Evolutionary conservation across 495 filamentous ascomycete species (phyloP).

Genomic region (Annulohypoxylon maeteangense): DNA sequence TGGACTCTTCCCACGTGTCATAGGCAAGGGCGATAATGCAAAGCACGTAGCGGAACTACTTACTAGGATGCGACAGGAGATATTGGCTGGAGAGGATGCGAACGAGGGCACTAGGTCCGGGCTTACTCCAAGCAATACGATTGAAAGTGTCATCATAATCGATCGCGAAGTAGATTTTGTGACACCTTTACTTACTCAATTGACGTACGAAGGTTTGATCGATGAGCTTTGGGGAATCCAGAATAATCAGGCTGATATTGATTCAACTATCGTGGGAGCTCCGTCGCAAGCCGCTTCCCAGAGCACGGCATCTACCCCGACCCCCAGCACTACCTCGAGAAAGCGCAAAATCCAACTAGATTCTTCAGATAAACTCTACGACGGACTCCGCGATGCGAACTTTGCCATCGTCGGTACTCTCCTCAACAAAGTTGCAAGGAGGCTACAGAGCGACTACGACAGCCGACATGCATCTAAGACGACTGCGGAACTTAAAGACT

Average conservation of each 20-base stretch:
- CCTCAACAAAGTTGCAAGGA: slow-evolving; percentile 89
- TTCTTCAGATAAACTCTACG: slow-evolving; percentile 88
- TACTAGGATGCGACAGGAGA: slow-evolving; percentile 91
- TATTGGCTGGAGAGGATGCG: slow-evolving; percentile 80
- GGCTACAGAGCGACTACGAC: slow-evolving; percentile 88
- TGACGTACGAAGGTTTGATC: slow-evolving; percentile 96
- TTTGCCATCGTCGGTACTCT: slow-evolving; percentile 92
- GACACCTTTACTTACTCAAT: slow-evolving; percentile 88
- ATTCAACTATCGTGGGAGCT: slow-evolving; percentile 86
- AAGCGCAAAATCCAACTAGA: slow-evolving; percentile 94
- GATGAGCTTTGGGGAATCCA: slow-evolving; percentile 94
- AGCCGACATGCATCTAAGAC: slow-evolving; percentile 89
- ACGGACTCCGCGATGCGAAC: slow-evolving; percentile 89
- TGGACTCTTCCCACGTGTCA: slow-evolving; percentile 93
- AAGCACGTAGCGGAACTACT: slow-evolving; percentile 88
- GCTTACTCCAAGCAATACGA: slow-evolving; percentile 84
- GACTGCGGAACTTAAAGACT: slow-evolving; percentile 88
- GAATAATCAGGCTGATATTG: slow-evolving; percentile 91
- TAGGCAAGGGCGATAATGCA: slow-evolving; percentile 95
- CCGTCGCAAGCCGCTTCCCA: slow-evolving; percentile 66
- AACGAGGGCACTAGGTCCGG: slow-evolving; percentile 70
- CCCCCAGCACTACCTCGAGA: slow-evolving; percentile 55
- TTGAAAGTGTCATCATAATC: slow-evolving; percentile 92
- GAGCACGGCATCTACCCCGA: slow-evolving; percentile 58
- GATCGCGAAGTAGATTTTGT: slow-evolving; percentile 95